A percentile compares a stretch with the other conserved stretches of the same genome.
phyloP scores from a whole-genome alignment of 495 filamentous ascomycete species.

The Tuber microsphaerosporum region DNA sequence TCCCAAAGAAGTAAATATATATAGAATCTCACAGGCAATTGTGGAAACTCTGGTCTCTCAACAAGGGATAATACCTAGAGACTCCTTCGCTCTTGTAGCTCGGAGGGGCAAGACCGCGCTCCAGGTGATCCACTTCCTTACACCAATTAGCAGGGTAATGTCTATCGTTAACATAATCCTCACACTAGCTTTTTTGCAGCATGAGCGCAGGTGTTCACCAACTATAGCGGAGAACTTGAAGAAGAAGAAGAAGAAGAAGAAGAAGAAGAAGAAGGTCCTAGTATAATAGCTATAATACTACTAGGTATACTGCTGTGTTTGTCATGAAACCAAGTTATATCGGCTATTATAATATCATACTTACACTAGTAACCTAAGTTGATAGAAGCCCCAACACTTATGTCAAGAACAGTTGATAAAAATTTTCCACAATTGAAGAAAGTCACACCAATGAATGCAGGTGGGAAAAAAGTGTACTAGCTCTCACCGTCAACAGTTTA shows the following conservation, averaged over 20 bases:
- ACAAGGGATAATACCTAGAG: constrained; percentile 5
- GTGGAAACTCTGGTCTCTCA: constrained; percentile 3
- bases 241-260: constrained; percentile 22
- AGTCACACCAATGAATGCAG: too few species aligned
- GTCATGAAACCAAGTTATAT: not conserved
- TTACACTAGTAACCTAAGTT: not conserved
- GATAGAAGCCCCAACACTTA: too few species aligned
- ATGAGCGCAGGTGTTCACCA: constrained; percentile 13
- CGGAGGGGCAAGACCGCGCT: not conserved
- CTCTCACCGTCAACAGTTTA: too few species aligned
- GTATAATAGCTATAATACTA: constrained; percentile 23
- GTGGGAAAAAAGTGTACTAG: too few species aligned
- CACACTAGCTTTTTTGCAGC: constrained; percentile 11
- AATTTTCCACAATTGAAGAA: too few species aligned
- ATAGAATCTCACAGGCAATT: not conserved
- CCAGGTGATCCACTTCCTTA: constrained; percentile 7
- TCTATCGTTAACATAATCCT: constrained; percentile 6
- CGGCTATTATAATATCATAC: too few species aligned
- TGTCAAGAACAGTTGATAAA: too few species aligned
- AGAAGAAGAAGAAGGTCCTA: constrained; percentile 21
- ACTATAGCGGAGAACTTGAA: constrained; percentile 15
- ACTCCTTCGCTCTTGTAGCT: constrained; percentile 14
- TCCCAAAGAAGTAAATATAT: constrained; percentile 6
- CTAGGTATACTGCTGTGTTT: constrained; percentile 8
- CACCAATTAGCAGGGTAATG: constrained; percentile 9